Evolutionary conservation across 2,329 filamentous ascomycete species (phyloP).

Genomic region (Acarospora socialis): DNA sequence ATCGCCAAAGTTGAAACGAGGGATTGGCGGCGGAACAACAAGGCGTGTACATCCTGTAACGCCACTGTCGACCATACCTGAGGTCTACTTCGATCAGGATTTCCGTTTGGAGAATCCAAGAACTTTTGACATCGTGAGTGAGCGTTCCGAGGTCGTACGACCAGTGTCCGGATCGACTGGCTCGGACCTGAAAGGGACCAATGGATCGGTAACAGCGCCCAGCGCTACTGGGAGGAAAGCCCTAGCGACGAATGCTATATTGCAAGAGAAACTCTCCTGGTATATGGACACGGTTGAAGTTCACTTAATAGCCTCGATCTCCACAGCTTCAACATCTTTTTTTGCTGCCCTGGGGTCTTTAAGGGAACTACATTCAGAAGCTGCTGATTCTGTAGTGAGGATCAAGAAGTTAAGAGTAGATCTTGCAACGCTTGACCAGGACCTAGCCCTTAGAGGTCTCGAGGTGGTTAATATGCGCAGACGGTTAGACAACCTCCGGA

Average conservation of each 20-base stretch:
- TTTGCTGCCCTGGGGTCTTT: constrained; percentile 87
- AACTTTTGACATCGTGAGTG: constrained; percentile 92
- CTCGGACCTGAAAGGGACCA: constrained; percentile 41
- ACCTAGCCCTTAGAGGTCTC: constrained; percentile 73
- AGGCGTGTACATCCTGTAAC: constrained; percentile 61
- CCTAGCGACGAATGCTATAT: constrained; percentile 85
- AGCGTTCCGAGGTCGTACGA: constrained; percentile 88
- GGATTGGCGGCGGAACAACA: constrained; percentile 34
- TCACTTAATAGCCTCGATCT: constrained; percentile 91
- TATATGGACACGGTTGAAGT: constrained; percentile 99
- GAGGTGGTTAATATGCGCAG: constrained; percentile 73
- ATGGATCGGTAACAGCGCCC: constrained; percentile 45
- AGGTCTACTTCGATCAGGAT: constrained; percentile 85
- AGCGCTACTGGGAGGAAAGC: constrained; percentile 53
- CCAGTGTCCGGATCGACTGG: constrained; percentile 39
- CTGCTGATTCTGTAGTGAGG: constrained; percentile 73
- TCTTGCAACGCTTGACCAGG: constrained; percentile 64
- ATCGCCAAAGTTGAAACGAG: constrained; percentile 34
- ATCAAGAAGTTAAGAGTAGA: constrained; percentile 74
- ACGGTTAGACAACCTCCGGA: constrained; percentile 68
- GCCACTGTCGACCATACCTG: constrained; percentile 80
- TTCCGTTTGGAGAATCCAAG: constrained; percentile 93
- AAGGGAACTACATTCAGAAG: constrained; percentile 80
- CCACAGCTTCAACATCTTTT: constrained; percentile 87
- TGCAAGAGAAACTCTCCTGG: constrained; percentile 97